A percentile compares a stretch with the other conserved stretches of the same genome.
These are phyloP conservation scores for Tympanopsis confertula DNA, from an alignment of 2,329 filamentous ascomycete genomes.

Conservation along the genomic window DNA sequence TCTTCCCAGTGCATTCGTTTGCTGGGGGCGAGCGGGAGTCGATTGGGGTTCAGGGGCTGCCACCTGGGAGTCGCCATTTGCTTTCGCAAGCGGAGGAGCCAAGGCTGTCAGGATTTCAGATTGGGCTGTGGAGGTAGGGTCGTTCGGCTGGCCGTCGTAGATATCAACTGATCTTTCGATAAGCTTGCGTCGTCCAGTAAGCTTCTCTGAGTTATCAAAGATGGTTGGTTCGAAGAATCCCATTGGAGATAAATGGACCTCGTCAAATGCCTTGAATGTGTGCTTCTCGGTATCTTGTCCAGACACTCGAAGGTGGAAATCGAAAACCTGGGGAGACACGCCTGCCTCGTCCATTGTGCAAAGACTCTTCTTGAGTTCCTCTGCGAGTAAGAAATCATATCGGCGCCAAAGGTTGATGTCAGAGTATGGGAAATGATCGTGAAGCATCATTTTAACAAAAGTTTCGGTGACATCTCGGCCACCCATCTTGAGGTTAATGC, in stretches of 20 bases:
- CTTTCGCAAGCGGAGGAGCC: constrained; percentile 13
- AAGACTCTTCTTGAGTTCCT: constrained; percentile 60
- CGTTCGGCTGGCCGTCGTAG: constrained; percentile 60
- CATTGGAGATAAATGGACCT: constrained; percentile 62
- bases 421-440: constrained; percentile 60
- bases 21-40: constrained; percentile 10
- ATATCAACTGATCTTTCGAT: constrained; percentile 57
- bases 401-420: constrained; percentile 61
- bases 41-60: constrained; percentile 11
- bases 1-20: not conserved
- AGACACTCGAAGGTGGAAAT: constrained; percentile 58
- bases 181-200: constrained; percentile 47
- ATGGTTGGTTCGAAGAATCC: constrained; percentile 57
- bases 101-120: constrained; percentile 24
- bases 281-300: constrained; percentile 61
- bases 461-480: constrained; percentile 60
- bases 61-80: constrained; percentile 13
- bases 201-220: constrained; percentile 52
- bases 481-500: constrained; percentile 62
- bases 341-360: constrained; percentile 59
- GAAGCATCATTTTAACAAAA: constrained; percentile 66
- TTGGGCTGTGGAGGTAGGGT: constrained; percentile 57
- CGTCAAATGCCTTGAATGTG: constrained; percentile 64
- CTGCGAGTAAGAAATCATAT: constrained; percentile 60
- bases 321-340: constrained; percentile 54